These are phyloP conservation scores for Crucibulum laeve DNA, from an alignment of 768 basidiomycete genomes.

Conservation along the genomic window DNA sequence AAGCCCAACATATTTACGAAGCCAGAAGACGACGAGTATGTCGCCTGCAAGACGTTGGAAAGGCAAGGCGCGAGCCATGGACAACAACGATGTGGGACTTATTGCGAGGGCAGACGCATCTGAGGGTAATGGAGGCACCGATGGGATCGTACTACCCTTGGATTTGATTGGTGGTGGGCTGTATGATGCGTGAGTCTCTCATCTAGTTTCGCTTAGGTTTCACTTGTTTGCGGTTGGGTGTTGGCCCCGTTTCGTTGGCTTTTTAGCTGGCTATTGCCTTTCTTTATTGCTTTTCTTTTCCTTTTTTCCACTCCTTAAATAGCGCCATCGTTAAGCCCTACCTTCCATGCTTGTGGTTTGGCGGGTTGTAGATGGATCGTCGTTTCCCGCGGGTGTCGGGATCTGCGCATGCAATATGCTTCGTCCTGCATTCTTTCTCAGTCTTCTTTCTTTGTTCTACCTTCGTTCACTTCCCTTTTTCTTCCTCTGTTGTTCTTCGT, in stretches of 20 bases:
- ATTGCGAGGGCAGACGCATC: constrained; percentile 1
- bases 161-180: constrained; percentile 48
- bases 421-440: background rate
- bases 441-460: background rate
- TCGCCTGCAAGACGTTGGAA: constrained; percentile 9
- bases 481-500: too few relatives aligned
- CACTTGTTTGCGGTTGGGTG: background rate
- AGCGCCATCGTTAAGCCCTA: too few relatives aligned
- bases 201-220: constrained; percentile 1
- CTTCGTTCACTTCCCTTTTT: background rate
- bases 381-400: background rate
- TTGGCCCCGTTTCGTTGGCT: background rate
- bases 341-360: too few relatives aligned
- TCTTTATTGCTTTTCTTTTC: background rate
- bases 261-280: constrained; percentile 1
- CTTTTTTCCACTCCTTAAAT: background rate
- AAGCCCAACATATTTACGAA: background rate
- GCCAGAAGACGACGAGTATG: background rate
- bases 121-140: constrained; percentile 41
- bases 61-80: constrained; percentile 13
- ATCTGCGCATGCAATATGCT: background rate
- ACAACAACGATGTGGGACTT: too few relatives aligned
- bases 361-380: background rate
- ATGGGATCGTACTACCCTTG: constrained; percentile 56
- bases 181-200: constrained; percentile 54